Base-by-base conservation (phyloP, 2,329 filamentous ascomycete species). In the Aspergillus chevalieri region DNA sequence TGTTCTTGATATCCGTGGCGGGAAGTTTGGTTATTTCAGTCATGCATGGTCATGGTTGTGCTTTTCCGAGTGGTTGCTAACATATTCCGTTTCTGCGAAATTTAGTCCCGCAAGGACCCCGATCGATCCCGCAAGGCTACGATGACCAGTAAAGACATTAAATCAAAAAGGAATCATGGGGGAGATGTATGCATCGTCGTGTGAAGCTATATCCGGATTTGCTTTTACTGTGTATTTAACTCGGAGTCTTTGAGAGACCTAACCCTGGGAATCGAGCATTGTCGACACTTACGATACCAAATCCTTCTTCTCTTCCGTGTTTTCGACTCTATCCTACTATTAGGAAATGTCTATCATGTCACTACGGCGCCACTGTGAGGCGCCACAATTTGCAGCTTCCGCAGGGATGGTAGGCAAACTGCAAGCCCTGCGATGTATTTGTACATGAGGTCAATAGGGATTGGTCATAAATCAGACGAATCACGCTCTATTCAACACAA, bases 71-170 rank as follows among this genome's bases (percentile, higher is more conserved):
- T 36, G 9, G 8, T 22, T 36, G 38, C 38, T 41, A 41, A 41
- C 38, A 41, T 17, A 41, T 21, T 19, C 10, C 10, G 15, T 41
- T 21, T 17, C 34, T 17, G 38, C 17, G 17, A 22, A 30, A 4
- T 30, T 12, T 14, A 77, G 74, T 77, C 53, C 74, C 74, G 43
- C 60, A 65, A 51, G 74, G 74, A 30, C 72, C 73, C 54, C 70
- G 74, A 42, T 65, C 68, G 49, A 71, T 70, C 47, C 74, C 73
- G 3, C 53, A 74, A 57, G 74, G 74, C 44, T 77, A 68, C 57
- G 74, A 76, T 56, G 74, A 77, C 60, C 61, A 69, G 51, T 66
- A 65, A 64, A 58, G 15, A n/a, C 19, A 33, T 17, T 33, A 47
- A 10, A 21, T 21, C 14, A 24, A 42, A 21, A 52, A 34, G 39